A percentile compares a stretch with the other conserved stretches of the same genome.
Evolutionary conservation across 345 rosid genomes (phyloP).

Genomic region (Punica granatum): DNA sequence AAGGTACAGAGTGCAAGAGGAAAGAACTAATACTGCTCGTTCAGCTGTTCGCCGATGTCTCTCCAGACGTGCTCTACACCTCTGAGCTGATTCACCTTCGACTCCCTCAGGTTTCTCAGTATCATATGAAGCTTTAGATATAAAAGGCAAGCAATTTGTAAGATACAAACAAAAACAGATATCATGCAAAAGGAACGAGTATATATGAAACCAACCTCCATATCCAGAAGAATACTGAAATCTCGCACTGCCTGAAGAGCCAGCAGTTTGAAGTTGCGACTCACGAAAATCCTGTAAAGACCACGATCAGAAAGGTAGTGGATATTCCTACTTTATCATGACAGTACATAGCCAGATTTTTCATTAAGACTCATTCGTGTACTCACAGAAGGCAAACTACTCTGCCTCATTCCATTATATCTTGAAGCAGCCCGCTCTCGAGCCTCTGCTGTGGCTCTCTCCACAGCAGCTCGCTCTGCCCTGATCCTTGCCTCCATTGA

Average conservation of each 20-base stretch:
- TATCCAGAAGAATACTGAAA: constrained; percentile 35
- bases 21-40: constrained; percentile 52
- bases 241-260: constrained; percentile 41
- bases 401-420: constrained; percentile 38
- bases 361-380: neutral
- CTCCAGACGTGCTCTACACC: constrained; percentile 90
- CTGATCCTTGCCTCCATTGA: constrained; percentile 54
- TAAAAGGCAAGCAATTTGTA: constrained; percentile 3
- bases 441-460: constrained; percentile 90
- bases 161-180: constrained; percentile 1
- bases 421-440: constrained; percentile 79
- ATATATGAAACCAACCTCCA: constrained; percentile 27
- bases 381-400: constrained; percentile 34
- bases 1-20: neutral
- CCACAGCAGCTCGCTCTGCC: constrained; percentile 90
- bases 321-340: neutral
- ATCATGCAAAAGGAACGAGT: neutral
- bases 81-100: constrained; percentile 89
- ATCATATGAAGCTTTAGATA: constrained; percentile 21
- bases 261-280: constrained; percentile 37
- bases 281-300: constrained; percentile 42
- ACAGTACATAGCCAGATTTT: neutral
- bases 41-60: constrained; percentile 90
- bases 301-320: neutral
- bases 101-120: constrained; percentile 33